These are phyloP conservation scores for Infundibulicybe gibba DNA, from an alignment of 768 basidiomycete species.

Conservation along the genomic window DNA sequence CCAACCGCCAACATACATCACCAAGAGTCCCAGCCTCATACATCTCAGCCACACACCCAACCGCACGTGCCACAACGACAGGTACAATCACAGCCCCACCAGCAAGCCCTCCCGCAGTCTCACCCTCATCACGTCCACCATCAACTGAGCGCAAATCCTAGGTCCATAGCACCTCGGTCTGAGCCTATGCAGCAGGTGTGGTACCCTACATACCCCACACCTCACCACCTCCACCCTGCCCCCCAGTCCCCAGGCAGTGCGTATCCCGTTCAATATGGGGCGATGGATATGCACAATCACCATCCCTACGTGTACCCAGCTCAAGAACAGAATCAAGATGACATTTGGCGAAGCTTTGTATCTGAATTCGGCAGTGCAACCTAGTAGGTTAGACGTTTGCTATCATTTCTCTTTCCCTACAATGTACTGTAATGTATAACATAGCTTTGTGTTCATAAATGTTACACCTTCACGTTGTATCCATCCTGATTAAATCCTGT, in stretches of 20 bases:
- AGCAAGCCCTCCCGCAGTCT: no score
- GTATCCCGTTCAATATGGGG: no score
- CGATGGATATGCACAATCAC: no score
- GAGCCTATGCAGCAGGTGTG: background rate
- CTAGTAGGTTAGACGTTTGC: background rate
- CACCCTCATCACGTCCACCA: no score
- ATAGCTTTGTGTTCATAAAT: background rate
- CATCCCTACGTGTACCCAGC: background rate
- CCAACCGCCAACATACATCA: slow-evolving; percentile 4
- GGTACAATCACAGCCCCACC: no score
- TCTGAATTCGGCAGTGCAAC: slow-evolving; percentile 19
- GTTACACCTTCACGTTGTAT: slow-evolving; percentile 18
- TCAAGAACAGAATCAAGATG: slow-evolving; percentile 27
- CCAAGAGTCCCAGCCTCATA: background rate
- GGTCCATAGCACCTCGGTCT: no score
- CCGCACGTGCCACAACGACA: no score
- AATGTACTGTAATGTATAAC: background rate
- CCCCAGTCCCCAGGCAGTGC: background rate
- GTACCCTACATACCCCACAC: background rate
- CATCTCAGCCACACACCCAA: no score
- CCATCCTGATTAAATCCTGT: slow-evolving; percentile 53
- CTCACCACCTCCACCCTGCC: background rate
- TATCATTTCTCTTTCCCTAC: background rate
- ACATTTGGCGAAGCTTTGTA: slow-evolving; percentile 35
- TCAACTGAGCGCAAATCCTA: no score